Evolutionary conservation across 257 asterid species (phyloP), one percentile per base, ranked within the genome.

Genomic region (Fraxinus americana): DNA sequence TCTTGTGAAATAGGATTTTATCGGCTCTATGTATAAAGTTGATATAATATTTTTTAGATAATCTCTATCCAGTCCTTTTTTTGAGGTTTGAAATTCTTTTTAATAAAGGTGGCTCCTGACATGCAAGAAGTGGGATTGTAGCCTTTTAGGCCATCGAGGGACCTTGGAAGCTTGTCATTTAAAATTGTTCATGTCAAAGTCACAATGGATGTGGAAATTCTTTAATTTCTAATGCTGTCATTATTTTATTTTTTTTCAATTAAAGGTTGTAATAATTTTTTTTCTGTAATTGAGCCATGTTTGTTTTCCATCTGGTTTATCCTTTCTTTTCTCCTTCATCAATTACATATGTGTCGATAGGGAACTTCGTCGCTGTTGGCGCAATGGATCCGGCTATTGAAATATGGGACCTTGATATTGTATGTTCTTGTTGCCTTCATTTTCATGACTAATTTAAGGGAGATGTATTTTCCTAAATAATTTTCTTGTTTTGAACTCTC

Each of bases 331-430:
- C 67, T 59, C 67, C 32, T 7, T 23, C 29, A 59, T 59, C 32
- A 59, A 59, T 59, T 59, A 59, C 23, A 7, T 21, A 25, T 10
- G 23, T 81, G 59, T 77, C 76, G 48, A 76, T 76, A 92, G 98
- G 99, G 50, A 96, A 96, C 87, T 93, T 93, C 81, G 70, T 96
- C 27, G 97, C 92, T 77, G 94, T 96, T 74, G 99, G 97, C 71
- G 90, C 96, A 63, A 92, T 93, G 97, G 97, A 93, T 34, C 98
- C 97, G 21, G 83, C 94, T 65, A 96, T 93, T 45, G 96, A 96
- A 82, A 92, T 96, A 83, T 96, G 98, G 98, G 97, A 96, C 86
- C 98, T 96, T 77, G 98, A 93, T 73, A 87, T 93, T 59, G 98
- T 96, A 90, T 94, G 74, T 32, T 19, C 63, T 63, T 69, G 12